These are phyloP conservation scores for Pterulicium gracile DNA, from an alignment of 1,284 basidiomycete species.

Conservation along the genomic window DNA sequence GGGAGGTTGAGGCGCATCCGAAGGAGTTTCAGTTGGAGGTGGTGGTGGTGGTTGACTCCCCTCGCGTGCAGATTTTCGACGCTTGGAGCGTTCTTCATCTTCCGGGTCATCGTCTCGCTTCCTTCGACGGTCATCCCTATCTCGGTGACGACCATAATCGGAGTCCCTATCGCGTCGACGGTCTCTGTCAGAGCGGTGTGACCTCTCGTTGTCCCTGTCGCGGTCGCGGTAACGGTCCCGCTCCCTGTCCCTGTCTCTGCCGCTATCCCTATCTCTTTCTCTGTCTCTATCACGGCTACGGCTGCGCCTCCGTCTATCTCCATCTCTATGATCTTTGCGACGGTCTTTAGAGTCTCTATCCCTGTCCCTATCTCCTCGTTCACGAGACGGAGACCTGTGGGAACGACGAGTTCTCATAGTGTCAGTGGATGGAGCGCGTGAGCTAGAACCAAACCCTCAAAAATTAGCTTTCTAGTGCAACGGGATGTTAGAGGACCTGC, in stretches of 20 bases:
- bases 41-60: conserved; percentile 27
- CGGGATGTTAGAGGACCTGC: conserved; percentile 17
- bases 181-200: conserved; percentile 25
- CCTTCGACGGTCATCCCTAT: conserved; percentile 37
- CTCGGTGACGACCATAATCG: conserved; percentile 36
- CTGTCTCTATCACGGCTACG: conserved; percentile 44
- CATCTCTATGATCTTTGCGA: conserved; percentile 44
- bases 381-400: conserved; percentile 57
- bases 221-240: conserved; percentile 39
- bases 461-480: conserved; percentile 8
- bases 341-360: conserved; percentile 16
- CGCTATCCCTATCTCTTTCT: conserved; percentile 37
- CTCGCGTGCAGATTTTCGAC: conserved; percentile 41
- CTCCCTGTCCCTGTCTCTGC: conserved; percentile 37
- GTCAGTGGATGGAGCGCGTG: conserved; percentile 62
- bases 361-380: conserved; percentile 21
- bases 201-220: conserved; percentile 32
- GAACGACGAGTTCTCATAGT: conserved; percentile 61
- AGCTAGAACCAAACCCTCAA: conserved; percentile 29
- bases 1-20: no score
- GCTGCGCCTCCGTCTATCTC: conserved; percentile 35
- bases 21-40: conserved; percentile 29
- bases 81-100: conserved; percentile 42
- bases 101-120: conserved; percentile 48
- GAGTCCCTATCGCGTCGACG: conserved; percentile 28